Percentiles rank a stretch among this genome's conserved stretches.
Conservation (phyloP, 2,329 filamentous ascomycete species). For the Paracoccidioides brasiliensis region DNA sequence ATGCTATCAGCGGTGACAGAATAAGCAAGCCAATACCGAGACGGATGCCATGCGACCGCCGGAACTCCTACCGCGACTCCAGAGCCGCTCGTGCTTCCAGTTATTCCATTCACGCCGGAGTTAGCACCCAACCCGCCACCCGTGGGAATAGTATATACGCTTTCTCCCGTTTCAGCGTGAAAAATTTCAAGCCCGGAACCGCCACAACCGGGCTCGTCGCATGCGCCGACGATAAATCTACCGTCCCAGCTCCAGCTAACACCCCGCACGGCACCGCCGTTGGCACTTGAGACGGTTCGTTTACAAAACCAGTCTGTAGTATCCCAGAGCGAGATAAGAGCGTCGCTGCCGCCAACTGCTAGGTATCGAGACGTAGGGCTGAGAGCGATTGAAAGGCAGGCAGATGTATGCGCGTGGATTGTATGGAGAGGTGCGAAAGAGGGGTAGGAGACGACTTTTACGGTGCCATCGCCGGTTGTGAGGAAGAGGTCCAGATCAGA, state of each 20-base stretch:
- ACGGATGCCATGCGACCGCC: slow-evolving; percentile 39
- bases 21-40: slow-evolving; percentile 38
- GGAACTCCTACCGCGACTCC: slow-evolving; percentile 26
- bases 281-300: slow-evolving; percentile 33
- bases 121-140: slow-evolving; percentile 14
- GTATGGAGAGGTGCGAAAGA: slow-evolving; percentile 33
- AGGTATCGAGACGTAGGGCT: slow-evolving; percentile 37
- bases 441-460: slow-evolving; percentile 36
- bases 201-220: slow-evolving; percentile 33
- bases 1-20: slow-evolving; percentile 32
- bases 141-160: slow-evolving; percentile 33
- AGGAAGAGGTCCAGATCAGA: slow-evolving; percentile 31
- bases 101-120: not conserved
- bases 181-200: slow-evolving; percentile 36
- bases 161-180: slow-evolving; percentile 38
- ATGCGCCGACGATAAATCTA: slow-evolving; percentile 35
- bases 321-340: slow-evolving; percentile 39
- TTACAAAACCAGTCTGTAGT: slow-evolving; percentile 39
- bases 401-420: slow-evolving; percentile 37
- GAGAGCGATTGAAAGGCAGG: slow-evolving; percentile 34
- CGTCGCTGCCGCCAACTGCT: slow-evolving; percentile 36
- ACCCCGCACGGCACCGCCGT: slow-evolving; percentile 33
- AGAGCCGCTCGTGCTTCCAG: not conserved
- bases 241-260: slow-evolving; percentile 40
- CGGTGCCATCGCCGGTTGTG: slow-evolving; percentile 37